phyloP scores from a whole-genome alignment of 352 stramenopile species.

The Pythium vanterpoolii region DNA sequence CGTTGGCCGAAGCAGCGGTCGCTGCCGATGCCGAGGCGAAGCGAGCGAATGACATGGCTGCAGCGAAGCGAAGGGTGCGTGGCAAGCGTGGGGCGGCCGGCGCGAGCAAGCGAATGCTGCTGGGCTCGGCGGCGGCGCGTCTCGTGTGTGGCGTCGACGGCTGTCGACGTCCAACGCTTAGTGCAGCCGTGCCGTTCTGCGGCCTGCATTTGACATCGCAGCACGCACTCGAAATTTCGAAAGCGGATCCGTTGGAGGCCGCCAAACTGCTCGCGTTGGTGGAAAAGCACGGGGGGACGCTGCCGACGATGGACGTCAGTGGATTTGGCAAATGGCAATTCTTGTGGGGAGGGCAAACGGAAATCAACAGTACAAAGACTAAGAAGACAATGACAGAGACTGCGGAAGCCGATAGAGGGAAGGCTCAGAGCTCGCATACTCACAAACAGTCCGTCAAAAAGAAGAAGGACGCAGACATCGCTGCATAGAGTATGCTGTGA shows the following conservation, averaged over 20 bases:
- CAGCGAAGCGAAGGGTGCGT: constrained; percentile 6
- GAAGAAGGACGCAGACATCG: neutral
- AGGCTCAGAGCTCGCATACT: neutral
- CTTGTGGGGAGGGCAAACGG: neutral
- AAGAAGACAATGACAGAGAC: neutral
- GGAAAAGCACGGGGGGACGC: constrained; percentile 25
- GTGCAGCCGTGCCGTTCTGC: constrained; percentile 38
- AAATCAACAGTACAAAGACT: neutral
- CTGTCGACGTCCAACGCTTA: constrained; percentile 32
- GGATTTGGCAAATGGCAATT: neutral
- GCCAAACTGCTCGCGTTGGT: constrained; percentile 53
- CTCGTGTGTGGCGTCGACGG: constrained; percentile 34
- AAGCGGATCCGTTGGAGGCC: constrained; percentile 52
- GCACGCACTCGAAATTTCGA: constrained; percentile 55
- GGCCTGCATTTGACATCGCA: constrained; percentile 58
- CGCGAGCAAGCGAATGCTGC: constrained; percentile 23
- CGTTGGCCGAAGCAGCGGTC: constrained; percentile 21
- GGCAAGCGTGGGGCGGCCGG: constrained; percentile 26
- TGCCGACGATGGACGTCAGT: neutral
- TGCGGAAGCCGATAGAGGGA: neutral
- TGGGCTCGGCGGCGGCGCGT: constrained; percentile 18
- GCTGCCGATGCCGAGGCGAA: neutral
- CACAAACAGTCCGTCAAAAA: neutral
- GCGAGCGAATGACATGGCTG: neutral
- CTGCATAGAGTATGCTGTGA: neutral